Evolutionary conservation across 345 rosid genomes (phyloP).

Genomic region (Eucalyptus sp.): DNA sequence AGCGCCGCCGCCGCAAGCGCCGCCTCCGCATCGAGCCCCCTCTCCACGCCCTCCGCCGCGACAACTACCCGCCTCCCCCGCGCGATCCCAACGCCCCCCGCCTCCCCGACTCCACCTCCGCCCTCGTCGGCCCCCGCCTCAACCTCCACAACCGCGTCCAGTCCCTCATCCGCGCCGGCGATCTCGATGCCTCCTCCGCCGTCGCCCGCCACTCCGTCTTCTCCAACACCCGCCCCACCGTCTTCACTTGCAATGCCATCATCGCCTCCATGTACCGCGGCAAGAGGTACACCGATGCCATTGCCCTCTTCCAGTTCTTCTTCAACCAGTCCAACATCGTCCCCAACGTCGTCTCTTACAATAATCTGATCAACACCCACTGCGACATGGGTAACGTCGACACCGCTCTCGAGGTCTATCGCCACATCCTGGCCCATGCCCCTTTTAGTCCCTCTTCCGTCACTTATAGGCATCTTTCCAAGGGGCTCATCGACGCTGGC

Average conservation of each 20-base stretch:
- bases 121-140: constrained; percentile 81
- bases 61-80: constrained; percentile 32
- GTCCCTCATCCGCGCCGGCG: constrained; percentile 85
- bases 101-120: constrained; percentile 74
- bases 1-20: constrained; percentile 85
- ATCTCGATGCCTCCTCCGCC: constrained; percentile 81
- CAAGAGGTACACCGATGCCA: constrained; percentile 67
- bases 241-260: constrained; percentile 97
- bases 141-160: constrained; percentile 91
- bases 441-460: constrained; percentile 77
- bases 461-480: constrained; percentile 88
- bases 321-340: constrained; percentile 70
- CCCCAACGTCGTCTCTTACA: constrained; percentile 90
- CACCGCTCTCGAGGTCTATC: constrained; percentile 51
- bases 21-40: constrained; percentile 93
- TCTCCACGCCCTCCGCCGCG: constrained; percentile 69
- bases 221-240: constrained; percentile 70
- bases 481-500: constrained; percentile 73
- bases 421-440: constrained; percentile 53
- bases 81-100: constrained; percentile 97
- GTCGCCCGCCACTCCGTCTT: constrained; percentile 75
- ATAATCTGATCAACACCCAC: constrained; percentile 77
- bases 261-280: constrained; percentile 91
- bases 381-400: constrained; percentile 88
- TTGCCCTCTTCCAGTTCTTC: constrained; percentile 66